These are phyloP conservation scores for Lentinula sp. DNA, from an alignment of 768 basidiomycete genomes.

Conservation along the genomic window DNA sequence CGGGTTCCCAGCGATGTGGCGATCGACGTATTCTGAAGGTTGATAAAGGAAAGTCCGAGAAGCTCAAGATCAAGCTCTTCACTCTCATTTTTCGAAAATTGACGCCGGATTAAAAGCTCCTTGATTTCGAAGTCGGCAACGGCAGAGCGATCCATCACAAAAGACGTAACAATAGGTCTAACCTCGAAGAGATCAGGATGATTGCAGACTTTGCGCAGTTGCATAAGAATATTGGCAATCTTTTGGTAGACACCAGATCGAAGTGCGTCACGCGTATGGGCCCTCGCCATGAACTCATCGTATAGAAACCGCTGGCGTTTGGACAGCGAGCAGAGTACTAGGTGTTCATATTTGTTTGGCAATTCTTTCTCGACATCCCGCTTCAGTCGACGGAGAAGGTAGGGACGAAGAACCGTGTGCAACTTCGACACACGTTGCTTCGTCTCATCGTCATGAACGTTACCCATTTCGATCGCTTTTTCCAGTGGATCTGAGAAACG, in stretches of 20 bases:
- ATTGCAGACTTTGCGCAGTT: slow-evolving; percentile 93
- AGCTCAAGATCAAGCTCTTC: slow-evolving; percentile 59
- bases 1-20: slow-evolving; percentile 49
- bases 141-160: slow-evolving; percentile 68
- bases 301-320: slow-evolving; percentile 94
- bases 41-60: slow-evolving; percentile 59
- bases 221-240: slow-evolving; percentile 95
- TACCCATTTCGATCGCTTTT: slow-evolving; percentile 86
- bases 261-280: slow-evolving; percentile 77
- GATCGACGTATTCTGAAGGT: slow-evolving; percentile 45
- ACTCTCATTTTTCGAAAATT: slow-evolving; percentile 50
- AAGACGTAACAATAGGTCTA: slow-evolving; percentile 76
- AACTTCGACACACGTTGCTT: slow-evolving; percentile 80
- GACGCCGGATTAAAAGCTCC: slow-evolving; percentile 79
- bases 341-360: slow-evolving; percentile 90
- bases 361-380: slow-evolving; percentile 96
- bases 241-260: slow-evolving; percentile 83
- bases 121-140: slow-evolving; percentile 80
- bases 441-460: slow-evolving; percentile 71
- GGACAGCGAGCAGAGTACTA: slow-evolving; percentile 81
- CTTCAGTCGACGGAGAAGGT: slow-evolving; percentile 92
- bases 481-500: slow-evolving; percentile 74
- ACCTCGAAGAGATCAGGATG: slow-evolving; percentile 92
- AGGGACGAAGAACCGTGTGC: slow-evolving; percentile 94
- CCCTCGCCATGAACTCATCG: slow-evolving; percentile 92